Conservation (phyloP, 2,329 filamentous ascomycete genomes). For the Aureobasidium sp. region DNA sequence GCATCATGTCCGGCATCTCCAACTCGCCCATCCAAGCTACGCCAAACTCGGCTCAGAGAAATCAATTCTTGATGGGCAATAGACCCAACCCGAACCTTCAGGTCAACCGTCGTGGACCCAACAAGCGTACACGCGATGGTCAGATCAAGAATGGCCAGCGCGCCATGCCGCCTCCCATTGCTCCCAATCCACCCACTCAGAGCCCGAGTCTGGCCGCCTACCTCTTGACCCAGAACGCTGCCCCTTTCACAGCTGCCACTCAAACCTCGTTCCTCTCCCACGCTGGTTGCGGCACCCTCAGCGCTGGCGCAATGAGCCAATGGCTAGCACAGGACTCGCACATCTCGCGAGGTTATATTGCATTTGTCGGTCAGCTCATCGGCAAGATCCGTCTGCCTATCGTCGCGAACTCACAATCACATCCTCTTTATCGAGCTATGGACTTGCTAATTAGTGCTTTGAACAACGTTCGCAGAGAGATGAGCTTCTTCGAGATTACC, state of each 20-base stretch:
- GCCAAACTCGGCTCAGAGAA: constrained; percentile 19
- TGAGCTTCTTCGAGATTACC: constrained; percentile 60
- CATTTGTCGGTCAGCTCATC: constrained; percentile 59
- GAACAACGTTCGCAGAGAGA: constrained; percentile 60
- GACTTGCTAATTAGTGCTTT: constrained; percentile 58
- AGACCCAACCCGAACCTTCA: constrained; percentile 44
- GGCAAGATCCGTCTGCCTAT: constrained; percentile 53
- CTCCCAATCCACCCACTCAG: constrained; percentile 20
- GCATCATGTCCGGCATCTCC: background rate
- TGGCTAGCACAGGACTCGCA: constrained; percentile 69
- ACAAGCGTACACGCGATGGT: constrained; percentile 32
- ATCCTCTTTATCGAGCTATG: constrained; percentile 50
- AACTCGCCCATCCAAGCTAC: constrained; percentile 14
- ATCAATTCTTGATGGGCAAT: constrained; percentile 27
- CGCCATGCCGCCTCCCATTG: constrained; percentile 18
- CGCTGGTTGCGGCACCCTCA: constrained; percentile 56
- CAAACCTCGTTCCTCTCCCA: constrained; percentile 59
- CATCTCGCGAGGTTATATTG: constrained; percentile 63
- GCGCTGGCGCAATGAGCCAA: constrained; percentile 49
- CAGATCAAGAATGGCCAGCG: constrained; percentile 20
- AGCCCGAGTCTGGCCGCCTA: constrained; percentile 49
- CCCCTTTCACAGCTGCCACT: constrained; percentile 50
- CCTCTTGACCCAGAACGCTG: constrained; percentile 46
- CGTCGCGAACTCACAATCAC: constrained; percentile 34
- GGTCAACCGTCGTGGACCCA: constrained; percentile 38